Base-by-base conservation (phyloP, 768 basidiomycete species). In the Aureoboletus auriporus region DNA sequence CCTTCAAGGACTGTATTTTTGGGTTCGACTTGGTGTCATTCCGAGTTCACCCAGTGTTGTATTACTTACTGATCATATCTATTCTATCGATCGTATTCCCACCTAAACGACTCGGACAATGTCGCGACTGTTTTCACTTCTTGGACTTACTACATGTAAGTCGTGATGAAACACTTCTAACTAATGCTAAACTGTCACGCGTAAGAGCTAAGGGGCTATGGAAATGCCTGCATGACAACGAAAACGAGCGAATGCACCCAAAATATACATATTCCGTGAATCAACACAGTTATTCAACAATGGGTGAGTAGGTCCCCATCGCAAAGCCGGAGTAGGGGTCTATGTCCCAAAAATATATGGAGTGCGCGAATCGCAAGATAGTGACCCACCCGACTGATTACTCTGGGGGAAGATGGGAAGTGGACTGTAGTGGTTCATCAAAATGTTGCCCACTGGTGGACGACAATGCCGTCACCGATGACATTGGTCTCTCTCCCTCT, bases 61-160 rank as follows among this genome's bases (percentile, higher is more conserved):
- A 64, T 59, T 49, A 49, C 53, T 55, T 55, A 55, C 51, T 49
- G 36, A 49, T 48, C 46, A 53, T 52, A 50, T 41, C 50, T 44
- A 52, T 44, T 58, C 48, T 59, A 49, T 50, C 50, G 45, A 51
- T 51, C 50, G 26, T 49, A 52, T 48, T 61, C 35, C 44, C 42
- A 42, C 20, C 20, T 23, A 23, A 23, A 23, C 20, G 20, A 46
- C 27, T 39, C 52, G n/a, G n/a, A n/a, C n/a, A n/a, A n/a, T n/a
- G n/a, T n/a, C n/a, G 27, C 52, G 39, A 39, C 39, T 17, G 20
- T 40, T 48, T 47, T 43, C 20, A 23, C 4, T 23, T 23, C 20
- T 23, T 23, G 20, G 20, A 23, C n/a, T 23, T 23, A 2, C 20
- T 23, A 23, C 2, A 23, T 23, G 20, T 23, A 23, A 23, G 20